phyloP scores from a whole-genome alignment of 306 rosid genomes.

The Cucurbita moschata region DNA sequence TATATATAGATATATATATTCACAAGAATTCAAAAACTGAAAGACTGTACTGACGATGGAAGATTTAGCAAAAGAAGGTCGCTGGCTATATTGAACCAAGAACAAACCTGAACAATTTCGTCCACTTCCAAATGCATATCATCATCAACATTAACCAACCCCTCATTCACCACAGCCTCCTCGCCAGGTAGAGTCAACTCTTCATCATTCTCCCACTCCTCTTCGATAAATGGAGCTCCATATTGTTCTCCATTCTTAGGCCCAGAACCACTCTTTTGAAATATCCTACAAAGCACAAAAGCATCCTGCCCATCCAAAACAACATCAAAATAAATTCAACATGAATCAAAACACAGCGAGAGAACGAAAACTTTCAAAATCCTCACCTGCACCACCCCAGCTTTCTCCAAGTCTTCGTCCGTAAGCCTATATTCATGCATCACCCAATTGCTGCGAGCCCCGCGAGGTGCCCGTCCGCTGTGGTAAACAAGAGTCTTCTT shows the following conservation, averaged over 20 bases:
- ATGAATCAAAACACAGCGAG: background rate
- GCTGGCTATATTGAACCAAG: background rate
- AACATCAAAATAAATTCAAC: slow-evolving; percentile 9
- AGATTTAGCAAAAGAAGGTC: background rate
- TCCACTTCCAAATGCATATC: slow-evolving; percentile 20
- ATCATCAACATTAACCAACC: background rate
- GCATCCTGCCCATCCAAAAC: slow-evolving; percentile 43
- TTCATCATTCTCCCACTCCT: slow-evolving; percentile 66
- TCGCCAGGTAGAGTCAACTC: slow-evolving; percentile 20
- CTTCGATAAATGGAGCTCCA: slow-evolving; percentile 80
- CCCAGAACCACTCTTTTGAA: slow-evolving; percentile 91
- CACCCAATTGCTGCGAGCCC: slow-evolving; percentile 76
- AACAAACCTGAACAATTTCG: slow-evolving; percentile 51
- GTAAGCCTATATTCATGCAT: slow-evolving; percentile 79
- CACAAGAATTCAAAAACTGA: background rate
- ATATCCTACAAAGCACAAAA: slow-evolving; percentile 75
- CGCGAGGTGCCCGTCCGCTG: slow-evolving; percentile 65
- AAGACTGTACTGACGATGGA: background rate
- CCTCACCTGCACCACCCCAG: slow-evolving; percentile 38
- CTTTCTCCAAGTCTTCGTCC: slow-evolving; percentile 41
- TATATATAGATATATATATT: background rate
- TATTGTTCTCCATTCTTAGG: slow-evolving; percentile 93
- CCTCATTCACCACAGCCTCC: slow-evolving; percentile 5
- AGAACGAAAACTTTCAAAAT: background rate
- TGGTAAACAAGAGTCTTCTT: slow-evolving; percentile 94